A percentile compares a stretch with the other conserved stretches of the same genome.
phyloP scores from a whole-genome alignment of 345 rosid genomes.

The Rhizophora apiculata region DNA sequence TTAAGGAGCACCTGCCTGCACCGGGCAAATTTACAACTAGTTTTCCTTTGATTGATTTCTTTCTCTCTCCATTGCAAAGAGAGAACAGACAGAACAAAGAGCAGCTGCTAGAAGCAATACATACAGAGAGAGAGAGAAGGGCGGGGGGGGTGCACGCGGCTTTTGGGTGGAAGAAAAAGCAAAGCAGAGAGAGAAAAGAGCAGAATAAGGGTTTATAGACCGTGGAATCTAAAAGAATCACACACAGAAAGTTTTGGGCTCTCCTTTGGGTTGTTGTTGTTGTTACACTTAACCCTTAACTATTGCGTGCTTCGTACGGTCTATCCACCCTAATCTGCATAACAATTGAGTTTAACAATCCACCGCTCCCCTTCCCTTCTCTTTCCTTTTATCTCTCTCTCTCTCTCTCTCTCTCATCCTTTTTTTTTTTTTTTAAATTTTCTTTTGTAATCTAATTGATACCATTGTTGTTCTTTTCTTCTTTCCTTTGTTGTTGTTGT shows the following conservation, averaged over 20 bases:
- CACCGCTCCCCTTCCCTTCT: slow-evolving; percentile 9
- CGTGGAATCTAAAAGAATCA: slow-evolving; percentile 68
- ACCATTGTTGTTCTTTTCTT: not conserved
- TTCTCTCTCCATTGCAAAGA: not conserved
- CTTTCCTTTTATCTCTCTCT: not conserved
- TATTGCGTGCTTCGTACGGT: slow-evolving; percentile 77
- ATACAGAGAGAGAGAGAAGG: not conserved
- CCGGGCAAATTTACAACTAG: too few species aligned
- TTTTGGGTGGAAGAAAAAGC: not conserved
- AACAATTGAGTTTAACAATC: not conserved
- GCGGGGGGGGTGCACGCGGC: not conserved
- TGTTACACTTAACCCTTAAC: slow-evolving; percentile 26
- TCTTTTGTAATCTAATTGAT: not conserved
- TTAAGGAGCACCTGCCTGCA: too few species aligned
- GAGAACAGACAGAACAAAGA: too few species aligned
- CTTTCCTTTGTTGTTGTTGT: not conserved
- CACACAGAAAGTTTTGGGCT: slow-evolving; percentile 22
- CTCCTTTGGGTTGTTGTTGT: not conserved
- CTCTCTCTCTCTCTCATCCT: too few species aligned
- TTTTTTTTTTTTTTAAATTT: not conserved
- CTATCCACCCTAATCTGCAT: slow-evolving; percentile 70
- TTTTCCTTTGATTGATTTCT: not conserved
- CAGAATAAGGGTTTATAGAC: slow-evolving; percentile 70
- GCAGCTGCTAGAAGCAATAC: too few species aligned
- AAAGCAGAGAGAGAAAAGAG: slow-evolving; percentile 27